Conservation (phyloP, 768 basidiomycete species). For the Hericium erinaceus region DNA sequence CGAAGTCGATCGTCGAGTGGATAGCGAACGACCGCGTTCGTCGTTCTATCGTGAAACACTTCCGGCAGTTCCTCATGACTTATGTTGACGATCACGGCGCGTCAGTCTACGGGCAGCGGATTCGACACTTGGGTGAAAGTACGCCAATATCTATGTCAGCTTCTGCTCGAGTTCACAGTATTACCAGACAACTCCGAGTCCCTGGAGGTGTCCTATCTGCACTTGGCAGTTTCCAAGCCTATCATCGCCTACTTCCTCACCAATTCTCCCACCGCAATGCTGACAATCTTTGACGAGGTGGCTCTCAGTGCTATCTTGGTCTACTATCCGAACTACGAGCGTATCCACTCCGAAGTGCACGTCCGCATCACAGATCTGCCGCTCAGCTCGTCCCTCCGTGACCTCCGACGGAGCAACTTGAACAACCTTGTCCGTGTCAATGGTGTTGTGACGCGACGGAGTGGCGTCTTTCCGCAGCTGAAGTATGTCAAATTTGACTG, state of each 20-base stretch:
- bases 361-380: conserved; percentile 95
- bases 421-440: conserved; percentile 94
- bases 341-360: conserved; percentile 96
- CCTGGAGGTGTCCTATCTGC: conserved; percentile 94
- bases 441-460: conserved; percentile 92
- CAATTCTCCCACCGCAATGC: conserved; percentile 89
- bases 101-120: conserved; percentile 91
- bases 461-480: conserved; percentile 96
- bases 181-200: conserved; percentile 87
- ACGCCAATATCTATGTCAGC: conserved; percentile 16
- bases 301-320: conserved; percentile 90
- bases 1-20: conserved; percentile 96
- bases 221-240: conserved; percentile 85
- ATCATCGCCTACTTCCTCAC: conserved; percentile 96
- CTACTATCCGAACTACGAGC: conserved; percentile 92
- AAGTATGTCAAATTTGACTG: conserved; percentile 99
- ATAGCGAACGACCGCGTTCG: conserved; percentile 88
- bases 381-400: conserved; percentile 80
- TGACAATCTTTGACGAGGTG: conserved; percentile 90
- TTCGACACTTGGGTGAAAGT: conserved; percentile 94
- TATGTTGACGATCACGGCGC: conserved; percentile 87
- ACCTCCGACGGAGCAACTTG: conserved; percentile 84
- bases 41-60: conserved; percentile 84
- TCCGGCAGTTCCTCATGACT: conserved; percentile 92
- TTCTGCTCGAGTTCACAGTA: background rate